Evolutionary conservation across 768 basidiomycete species (phyloP).

Genomic region (Astraeus odoratus): DNA sequence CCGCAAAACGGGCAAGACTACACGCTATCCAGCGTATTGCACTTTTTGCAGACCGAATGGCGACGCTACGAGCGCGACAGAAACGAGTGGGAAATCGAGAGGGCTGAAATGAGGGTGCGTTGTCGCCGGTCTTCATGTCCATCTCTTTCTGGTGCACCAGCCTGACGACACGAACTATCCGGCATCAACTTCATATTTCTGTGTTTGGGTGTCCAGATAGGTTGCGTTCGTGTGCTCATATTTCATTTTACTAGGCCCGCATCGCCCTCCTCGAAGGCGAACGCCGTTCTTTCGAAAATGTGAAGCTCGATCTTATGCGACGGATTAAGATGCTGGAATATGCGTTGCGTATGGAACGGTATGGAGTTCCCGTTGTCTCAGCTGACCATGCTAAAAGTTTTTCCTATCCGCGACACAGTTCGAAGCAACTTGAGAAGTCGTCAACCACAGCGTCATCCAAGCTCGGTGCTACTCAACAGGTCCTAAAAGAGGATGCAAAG

Average conservation of each 20-base stretch:
- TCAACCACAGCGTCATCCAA: conserved; percentile 59
- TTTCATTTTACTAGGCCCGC: conserved; percentile 58
- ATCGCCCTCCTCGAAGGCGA: conserved; percentile 97
- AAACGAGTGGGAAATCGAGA: conserved; percentile 99
- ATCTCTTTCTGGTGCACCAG: neutral
- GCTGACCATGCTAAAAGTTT: conserved; percentile 13
- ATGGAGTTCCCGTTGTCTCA: conserved; percentile 16
- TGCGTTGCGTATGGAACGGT: conserved; percentile 95
- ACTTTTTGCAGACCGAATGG: conserved; percentile 98
- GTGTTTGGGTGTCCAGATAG: conserved; percentile 12
- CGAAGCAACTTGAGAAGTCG: conserved; percentile 70
- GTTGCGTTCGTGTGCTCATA: conserved; percentile 12
- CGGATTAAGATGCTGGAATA: conserved; percentile 99
- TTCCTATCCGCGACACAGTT: conserved; percentile 43
- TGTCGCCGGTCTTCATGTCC: conserved; percentile 31
- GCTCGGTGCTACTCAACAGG: conserved; percentile 51
- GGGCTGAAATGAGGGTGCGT: conserved; percentile 98
- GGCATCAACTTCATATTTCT: neutral
- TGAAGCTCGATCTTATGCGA: conserved; percentile 91
- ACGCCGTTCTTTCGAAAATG: conserved; percentile 93
- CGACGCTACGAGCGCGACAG: conserved; percentile 95
- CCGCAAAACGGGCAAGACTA: conserved; percentile 88
- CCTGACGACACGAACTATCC: neutral
- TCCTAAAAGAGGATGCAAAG: conserved; percentile 69
- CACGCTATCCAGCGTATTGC: conserved; percentile 89